These are phyloP conservation scores for Eucalyptus cladocalyx DNA, from an alignment of 345 rosid genomes.

Conservation along the genomic window DNA sequence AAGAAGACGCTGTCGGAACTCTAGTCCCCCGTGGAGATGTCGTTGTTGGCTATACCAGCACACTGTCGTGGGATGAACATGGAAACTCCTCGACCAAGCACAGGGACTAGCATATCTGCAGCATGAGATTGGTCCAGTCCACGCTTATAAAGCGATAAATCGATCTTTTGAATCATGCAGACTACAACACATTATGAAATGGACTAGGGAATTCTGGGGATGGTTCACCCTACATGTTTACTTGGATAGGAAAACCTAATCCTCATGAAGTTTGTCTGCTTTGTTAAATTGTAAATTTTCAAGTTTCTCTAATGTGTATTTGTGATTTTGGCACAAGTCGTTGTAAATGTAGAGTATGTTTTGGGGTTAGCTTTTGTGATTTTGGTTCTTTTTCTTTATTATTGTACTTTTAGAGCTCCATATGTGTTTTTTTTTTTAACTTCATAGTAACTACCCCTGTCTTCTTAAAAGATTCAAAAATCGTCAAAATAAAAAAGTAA, in stretches of 20 bases:
- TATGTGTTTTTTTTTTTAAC: background rate
- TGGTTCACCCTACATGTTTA: background rate
- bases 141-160: background rate
- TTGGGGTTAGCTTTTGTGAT: background rate
- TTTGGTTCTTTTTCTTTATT: too few relatives aligned
- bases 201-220: background rate
- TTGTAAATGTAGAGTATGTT: background rate
- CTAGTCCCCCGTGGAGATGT: background rate
- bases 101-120: background rate
- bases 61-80: background rate
- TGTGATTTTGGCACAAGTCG: background rate
- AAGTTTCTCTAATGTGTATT: background rate
- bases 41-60: background rate
- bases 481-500: background rate
- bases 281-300: background rate
- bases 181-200: background rate
- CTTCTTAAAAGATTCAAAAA: background rate
- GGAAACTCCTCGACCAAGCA: background rate
- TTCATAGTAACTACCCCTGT: background rate
- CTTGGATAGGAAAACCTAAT: background rate
- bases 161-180: background rate
- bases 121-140: background rate
- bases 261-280: background rate
- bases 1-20: background rate
- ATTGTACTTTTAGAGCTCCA: background rate